Base-by-base conservation (phyloP, 176 grass and related monocot genomes). In the Thinopyrum elongatum region DNA sequence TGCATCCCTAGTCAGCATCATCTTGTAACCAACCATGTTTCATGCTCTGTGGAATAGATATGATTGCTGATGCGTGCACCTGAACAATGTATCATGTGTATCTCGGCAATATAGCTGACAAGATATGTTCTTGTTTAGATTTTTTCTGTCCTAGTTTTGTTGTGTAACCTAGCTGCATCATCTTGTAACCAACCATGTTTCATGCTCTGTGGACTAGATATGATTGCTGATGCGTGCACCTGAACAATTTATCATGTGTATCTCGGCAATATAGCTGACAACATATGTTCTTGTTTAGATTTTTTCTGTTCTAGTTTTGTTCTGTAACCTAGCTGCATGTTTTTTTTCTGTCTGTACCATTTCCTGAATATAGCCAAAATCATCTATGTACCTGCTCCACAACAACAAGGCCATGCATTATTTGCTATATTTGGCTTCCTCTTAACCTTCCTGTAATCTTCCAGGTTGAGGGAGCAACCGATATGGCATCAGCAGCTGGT, bases 391-490 rank as follows among this genome's bases (percentile, higher is more conserved):
- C 82, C 17, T 62, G 81, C 53, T 74, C 61, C n/a, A 30, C 34
- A 69, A 22, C 10, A 27, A 28, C n/a, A 72, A 39, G 2, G 9
- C 2, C 3, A 14, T 58, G 26, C 38, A 36, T 19, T 80, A 35
- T 83, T 67, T 23, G 10, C 31, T 79, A 49, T 13, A 57, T n/a
- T 72, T 53, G 8, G 29, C 74, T 64, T 67, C 70, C 62, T 25
- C 46, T 8, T 53, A 44, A n/a, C 17, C 46, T 65, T 70, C 17
- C 36, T 83, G 33, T n/a, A 83, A 59, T 88, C 25, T 94, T 87
- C 22, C 84, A 99, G 97, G 85, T 93, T 11, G 94, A 99, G 59
- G 90, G 89, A 53, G 61, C 62, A 51, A 82, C 84, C 4, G 94
- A 96, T 34, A 77, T 87, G 81, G 23, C 88, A 70, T 58, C 85